These are phyloP conservation scores for Cochlearia excelsa DNA, from an alignment of 345 rosid genomes.

Conservation along the genomic window DNA sequence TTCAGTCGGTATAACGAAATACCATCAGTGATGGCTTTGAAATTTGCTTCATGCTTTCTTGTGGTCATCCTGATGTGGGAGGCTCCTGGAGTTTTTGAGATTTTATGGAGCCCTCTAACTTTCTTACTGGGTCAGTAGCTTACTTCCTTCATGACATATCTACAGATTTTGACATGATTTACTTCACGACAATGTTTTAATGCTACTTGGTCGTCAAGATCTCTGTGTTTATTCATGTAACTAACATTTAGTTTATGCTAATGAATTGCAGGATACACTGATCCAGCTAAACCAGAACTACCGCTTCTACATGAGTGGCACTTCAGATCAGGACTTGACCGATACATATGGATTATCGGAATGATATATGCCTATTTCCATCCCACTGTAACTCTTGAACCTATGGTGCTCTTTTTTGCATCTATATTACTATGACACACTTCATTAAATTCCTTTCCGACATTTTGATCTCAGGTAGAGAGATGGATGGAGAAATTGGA, in stretches of 20 bases:
- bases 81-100: slow-evolving; percentile 83
- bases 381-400: slow-evolving; percentile 62
- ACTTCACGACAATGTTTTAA: slow-evolving; percentile 6
- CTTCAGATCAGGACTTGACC: slow-evolving; percentile 98
- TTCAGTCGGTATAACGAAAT: slow-evolving; percentile 80
- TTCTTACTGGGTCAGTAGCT: slow-evolving; percentile 68
- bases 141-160: slow-evolving; percentile 10
- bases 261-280: slow-evolving; percentile 64
- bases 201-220: background rate
- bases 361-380: slow-evolving; percentile 97
- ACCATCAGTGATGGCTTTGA: slow-evolving; percentile 77
- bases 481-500: slow-evolving; percentile 98
- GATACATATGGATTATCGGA: slow-evolving; percentile 95
- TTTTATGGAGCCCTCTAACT: slow-evolving; percentile 79
- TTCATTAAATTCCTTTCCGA: slow-evolving; percentile 16
- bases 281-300: slow-evolving; percentile 90
- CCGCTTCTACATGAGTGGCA: slow-evolving; percentile 91
- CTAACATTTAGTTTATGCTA: slow-evolving; percentile 6
- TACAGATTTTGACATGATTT: slow-evolving; percentile 2
- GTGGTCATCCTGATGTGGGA: slow-evolving; percentile 94
- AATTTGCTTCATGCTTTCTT: slow-evolving; percentile 79
- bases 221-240: slow-evolving; percentile 2
- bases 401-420: slow-evolving; percentile 7
- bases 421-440: slow-evolving; percentile 9
- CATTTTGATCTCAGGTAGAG: slow-evolving; percentile 63